phyloP scores from a whole-genome alignment of 169 alveolate genomes.

The Plasmodium malariae region DNA sequence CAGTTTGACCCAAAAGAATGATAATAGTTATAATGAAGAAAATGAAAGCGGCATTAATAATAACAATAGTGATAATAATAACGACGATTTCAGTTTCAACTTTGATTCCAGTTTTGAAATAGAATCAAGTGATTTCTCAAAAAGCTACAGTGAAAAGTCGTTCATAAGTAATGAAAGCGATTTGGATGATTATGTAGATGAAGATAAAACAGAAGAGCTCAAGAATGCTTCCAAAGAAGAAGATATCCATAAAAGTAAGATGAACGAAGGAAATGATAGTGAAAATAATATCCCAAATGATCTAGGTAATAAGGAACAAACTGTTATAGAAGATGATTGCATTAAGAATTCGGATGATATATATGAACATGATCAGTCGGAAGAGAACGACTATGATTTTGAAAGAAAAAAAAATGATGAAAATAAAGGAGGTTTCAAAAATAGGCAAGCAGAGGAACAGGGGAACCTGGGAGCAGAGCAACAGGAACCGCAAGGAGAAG shows the following conservation, averaged over 20 bases:
- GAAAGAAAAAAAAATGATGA: background rate
- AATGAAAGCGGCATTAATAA: background rate
- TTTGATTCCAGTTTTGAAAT: constrained; percentile 61
- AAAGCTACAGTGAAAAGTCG: constrained; percentile 44
- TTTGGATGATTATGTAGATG: constrained; percentile 16
- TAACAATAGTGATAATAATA: background rate
- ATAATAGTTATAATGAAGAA: background rate
- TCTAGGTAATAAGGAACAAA: background rate
- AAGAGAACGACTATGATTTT: background rate
- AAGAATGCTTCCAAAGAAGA: background rate
- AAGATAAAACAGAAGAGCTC: constrained; percentile 19
- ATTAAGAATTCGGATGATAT: constrained; percentile 14
- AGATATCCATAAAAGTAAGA: background rate
- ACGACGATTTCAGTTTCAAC: constrained; percentile 5
- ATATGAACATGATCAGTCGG: constrained; percentile 12
- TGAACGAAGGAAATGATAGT: constrained; percentile 11
- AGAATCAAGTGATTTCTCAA: constrained; percentile 74
- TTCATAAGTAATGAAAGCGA: constrained; percentile 13
- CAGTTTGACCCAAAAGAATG: background rate
- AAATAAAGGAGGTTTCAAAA: constrained; percentile 8
- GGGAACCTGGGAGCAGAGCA: constrained; percentile 1
- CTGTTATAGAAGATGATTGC: background rate
- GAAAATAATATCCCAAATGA: constrained; percentile 20
- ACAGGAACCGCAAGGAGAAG: background rate
- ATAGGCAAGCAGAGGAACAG: constrained; percentile 1